These are phyloP conservation scores for Aspergillus hortae DNA, from an alignment of 2,329 filamentous ascomycete species.

Conservation along the genomic window DNA sequence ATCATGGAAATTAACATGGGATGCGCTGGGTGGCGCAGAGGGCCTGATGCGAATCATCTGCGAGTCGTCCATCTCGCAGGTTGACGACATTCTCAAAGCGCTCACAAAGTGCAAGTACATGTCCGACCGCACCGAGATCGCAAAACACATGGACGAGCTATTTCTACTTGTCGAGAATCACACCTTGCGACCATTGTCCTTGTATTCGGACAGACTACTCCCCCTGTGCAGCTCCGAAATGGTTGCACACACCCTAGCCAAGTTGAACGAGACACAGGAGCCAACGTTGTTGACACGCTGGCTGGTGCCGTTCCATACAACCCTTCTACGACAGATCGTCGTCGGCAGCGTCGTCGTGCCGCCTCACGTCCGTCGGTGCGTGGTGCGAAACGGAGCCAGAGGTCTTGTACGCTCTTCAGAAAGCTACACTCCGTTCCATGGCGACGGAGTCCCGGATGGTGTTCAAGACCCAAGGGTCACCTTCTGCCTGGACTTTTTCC, in stretches of 20 bases:
- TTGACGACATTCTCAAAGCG: background rate
- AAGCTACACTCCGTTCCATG: background rate
- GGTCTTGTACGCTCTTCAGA: background rate
- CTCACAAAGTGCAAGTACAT: background rate
- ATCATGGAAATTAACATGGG: background rate
- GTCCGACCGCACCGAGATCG: background rate
- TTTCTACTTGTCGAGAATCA: background rate
- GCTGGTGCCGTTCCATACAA: background rate
- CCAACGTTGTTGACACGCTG: background rate
- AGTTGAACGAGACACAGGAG: background rate
- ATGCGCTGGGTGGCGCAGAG: background rate
- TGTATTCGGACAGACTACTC: background rate
- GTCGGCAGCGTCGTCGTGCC: background rate
- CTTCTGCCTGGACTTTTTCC: background rate
- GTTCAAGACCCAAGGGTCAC: background rate
- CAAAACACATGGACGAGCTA: background rate
- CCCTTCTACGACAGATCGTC: background rate
- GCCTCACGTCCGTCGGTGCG: background rate
- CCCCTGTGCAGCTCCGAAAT: background rate
- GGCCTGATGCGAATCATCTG: background rate
- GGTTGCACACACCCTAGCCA: background rate
- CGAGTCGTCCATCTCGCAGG: background rate
- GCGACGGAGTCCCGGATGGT: background rate
- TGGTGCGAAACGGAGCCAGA: background rate
- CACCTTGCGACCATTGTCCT: background rate